Evolutionary conservation across 2,329 filamentous ascomycete genomes (phyloP), one percentile per base, ranked within the genome.

Genomic region (Xylariomycetidae sp.): DNA sequence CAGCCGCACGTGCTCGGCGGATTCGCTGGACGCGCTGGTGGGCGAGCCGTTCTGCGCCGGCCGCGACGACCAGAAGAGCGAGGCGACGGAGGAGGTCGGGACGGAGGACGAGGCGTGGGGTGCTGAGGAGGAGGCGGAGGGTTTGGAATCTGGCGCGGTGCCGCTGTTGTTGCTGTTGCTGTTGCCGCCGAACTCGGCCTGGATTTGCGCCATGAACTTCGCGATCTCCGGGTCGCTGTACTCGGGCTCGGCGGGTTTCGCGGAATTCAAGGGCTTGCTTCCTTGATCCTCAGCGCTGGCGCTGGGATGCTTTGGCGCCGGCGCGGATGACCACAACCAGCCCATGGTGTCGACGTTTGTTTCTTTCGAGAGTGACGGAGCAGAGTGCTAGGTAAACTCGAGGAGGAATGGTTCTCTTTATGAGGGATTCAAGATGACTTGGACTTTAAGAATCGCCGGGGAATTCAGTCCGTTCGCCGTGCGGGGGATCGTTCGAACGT

Each of bases 301-400:
- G 47, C 44, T 26, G 46, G 31, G 14, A 19, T 28, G 29, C 19
- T 42, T 41, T 44, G 57, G 54, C 12, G 45, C 30, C 13, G 53
- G 27, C 25, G 58, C 43, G 5, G 60, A 63, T 38, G 70, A 63
- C 73, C 74, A 80, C 41, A 78, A 61, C 76, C 76, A 80, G 44
- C 74, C 74, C 76, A 80, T 80, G 26, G 14, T 33, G 31, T 14
- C n/a, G n/a, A n/a, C n/a, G n/a, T n/a, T n/a, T n/a, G n/a, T n/a
- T n/a, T n/a, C n/a, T n/a, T n/a, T n/a, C n/a, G n/a, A n/a, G n/a
- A n/a, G n/a, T n/a, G n/a, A n/a, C n/a, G n/a, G n/a, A n/a, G n/a
- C n/a, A n/a, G n/a, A n/a, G n/a, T n/a, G n/a, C n/a, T n/a, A n/a
- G n/a, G n/a, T n/a, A n/a, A n/a, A n/a, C n/a, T n/a, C n/a, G n/a